Percentiles rank a stretch among this genome's conserved stretches.
These are phyloP conservation scores for Silene vulgaris DNA, from an alignment of 179 eudicot species.

Conservation along the genomic window DNA sequence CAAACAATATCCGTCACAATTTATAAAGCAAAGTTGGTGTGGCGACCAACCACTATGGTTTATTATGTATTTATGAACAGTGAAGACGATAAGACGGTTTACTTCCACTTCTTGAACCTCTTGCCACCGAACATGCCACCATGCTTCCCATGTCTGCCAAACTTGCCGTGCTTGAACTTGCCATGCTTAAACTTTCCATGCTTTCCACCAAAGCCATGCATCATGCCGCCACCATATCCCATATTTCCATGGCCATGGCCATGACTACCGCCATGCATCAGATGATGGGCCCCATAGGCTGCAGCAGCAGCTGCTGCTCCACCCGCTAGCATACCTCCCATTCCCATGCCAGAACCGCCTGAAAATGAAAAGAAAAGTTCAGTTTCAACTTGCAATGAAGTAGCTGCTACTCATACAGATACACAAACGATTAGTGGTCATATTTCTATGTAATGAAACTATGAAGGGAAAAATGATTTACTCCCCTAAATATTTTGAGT, in stretches of 20 bases:
- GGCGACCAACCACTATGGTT: background rate
- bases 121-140: slow-evolving; percentile 38
- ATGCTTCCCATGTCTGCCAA: slow-evolving; percentile 37
- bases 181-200: slow-evolving; percentile 40
- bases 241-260: slow-evolving; percentile 23
- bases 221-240: slow-evolving; percentile 16
- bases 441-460: background rate
- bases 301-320: slow-evolving; percentile 61
- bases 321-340: slow-evolving; percentile 44
- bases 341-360: slow-evolving; percentile 24
- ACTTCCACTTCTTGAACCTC: slow-evolving; percentile 66
- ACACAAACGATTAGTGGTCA: background rate
- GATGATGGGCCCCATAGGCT: slow-evolving; percentile 42
- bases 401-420: background rate
- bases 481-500: background rate
- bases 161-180: slow-evolving; percentile 31
- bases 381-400: background rate
- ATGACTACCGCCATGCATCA: slow-evolving; percentile 31
- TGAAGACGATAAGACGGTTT: background rate
- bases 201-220: slow-evolving; percentile 27
- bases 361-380: background rate
- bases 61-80: slow-evolving; percentile 5
- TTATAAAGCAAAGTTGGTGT: slow-evolving; percentile 6
- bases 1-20: slow-evolving; percentile 13
- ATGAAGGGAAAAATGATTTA: background rate